Evolutionary conservation across 2,329 filamentous ascomycete genomes (phyloP).

Genomic region (Fusarium zealandicum): DNA sequence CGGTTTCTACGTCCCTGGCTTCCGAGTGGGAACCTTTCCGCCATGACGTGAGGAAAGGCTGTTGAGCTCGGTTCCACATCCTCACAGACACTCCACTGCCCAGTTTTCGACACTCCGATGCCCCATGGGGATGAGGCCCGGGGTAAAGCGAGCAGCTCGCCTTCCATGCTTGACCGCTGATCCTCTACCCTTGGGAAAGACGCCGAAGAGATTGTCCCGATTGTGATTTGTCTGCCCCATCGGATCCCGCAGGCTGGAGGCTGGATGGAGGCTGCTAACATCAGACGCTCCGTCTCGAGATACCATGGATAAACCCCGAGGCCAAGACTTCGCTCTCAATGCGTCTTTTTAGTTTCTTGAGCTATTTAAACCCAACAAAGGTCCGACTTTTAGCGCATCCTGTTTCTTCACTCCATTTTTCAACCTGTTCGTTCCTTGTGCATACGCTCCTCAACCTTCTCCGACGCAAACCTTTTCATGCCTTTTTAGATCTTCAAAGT

Average conservation of each 20-base stretch:
- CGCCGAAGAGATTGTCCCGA: not conserved
- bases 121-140: conserved; percentile 20
- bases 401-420: not conserved
- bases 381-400: not conserved
- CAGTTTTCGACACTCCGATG: conserved; percentile 13
- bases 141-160: not conserved
- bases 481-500: too few species aligned
- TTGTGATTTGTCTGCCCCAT: not conserved
- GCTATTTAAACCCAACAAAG: conserved; percentile 7
- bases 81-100: conserved; percentile 12
- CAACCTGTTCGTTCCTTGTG: not conserved
- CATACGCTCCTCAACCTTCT: not conserved
- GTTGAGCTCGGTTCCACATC: not conserved
- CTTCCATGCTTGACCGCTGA: not conserved
- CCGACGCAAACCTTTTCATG: too few species aligned
- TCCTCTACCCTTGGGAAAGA: not conserved
- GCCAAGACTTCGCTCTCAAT: not conserved
- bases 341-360: not conserved
- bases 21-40: not conserved
- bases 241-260: not conserved
- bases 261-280: not conserved
- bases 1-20: not conserved
- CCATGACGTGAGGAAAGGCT: conserved; percentile 13
- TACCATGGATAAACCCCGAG: conserved; percentile 1
- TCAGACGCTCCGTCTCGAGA: not conserved